Conservation (phyloP, 148 eudicot genomes). For the Rhododendron henanense region DNA sequence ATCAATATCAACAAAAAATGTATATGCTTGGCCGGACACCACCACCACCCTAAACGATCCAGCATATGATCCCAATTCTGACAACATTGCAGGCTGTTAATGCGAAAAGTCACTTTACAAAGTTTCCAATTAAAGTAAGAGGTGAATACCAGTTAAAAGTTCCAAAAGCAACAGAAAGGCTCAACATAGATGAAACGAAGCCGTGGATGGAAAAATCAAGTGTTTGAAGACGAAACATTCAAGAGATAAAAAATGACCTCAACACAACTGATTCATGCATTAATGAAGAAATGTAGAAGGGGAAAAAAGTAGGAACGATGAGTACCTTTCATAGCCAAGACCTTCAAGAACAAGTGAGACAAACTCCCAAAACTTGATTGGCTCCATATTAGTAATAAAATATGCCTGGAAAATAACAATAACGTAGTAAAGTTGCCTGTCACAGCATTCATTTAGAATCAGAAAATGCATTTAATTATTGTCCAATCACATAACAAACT, state of each 20-base stretch:
- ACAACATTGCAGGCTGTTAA: neutral
- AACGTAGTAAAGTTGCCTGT: neutral
- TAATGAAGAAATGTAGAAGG: neutral
- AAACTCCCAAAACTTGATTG: constrained; percentile 93
- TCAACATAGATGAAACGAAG: constrained; percentile 3
- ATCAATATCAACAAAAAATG: neutral
- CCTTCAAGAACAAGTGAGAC: constrained; percentile 90
- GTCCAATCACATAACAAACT: neutral
- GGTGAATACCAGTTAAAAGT: neutral
- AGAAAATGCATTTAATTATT: constrained; percentile 3
- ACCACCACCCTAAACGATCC: neutral
- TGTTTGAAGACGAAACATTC: neutral
- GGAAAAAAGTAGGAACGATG: neutral
- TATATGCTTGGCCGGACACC: neutral
- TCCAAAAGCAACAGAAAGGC: neutral
- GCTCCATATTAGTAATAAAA: constrained; percentile 91
- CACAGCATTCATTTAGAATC: neutral
- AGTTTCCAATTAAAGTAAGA: neutral
- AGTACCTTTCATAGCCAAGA: constrained; percentile 90
- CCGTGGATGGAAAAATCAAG: neutral
- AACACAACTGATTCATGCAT: neutral
- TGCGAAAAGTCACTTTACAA: neutral
- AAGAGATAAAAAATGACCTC: neutral
- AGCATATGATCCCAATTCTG: neutral
- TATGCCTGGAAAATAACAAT: constrained; percentile 60